These are phyloP conservation scores for Saccharomycopsis sp. DNA, from an alignment of 805 yeast species.

Conservation along the genomic window DNA sequence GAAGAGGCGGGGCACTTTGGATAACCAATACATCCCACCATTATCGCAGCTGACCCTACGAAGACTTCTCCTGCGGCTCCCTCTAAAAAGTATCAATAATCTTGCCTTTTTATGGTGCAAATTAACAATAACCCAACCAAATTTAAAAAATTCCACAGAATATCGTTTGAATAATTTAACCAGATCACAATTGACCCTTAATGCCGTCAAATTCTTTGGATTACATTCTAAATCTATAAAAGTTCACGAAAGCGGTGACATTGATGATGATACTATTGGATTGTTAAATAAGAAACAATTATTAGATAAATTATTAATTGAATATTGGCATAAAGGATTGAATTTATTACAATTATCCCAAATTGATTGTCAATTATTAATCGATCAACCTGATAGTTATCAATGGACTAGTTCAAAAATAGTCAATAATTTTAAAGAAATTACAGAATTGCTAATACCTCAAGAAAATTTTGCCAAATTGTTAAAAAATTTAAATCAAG, in stretches of 20 bases:
- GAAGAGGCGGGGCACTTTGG: background rate
- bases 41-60: constrained; percentile 4
- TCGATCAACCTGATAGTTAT: constrained; percentile 40
- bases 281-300: constrained; percentile 22
- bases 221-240: too few species aligned
- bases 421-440: constrained; percentile 21
- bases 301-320: constrained; percentile 36
- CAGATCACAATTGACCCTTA: background rate
- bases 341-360: constrained; percentile 61
- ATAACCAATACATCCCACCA: constrained; percentile 5
- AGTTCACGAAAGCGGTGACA: too few species aligned
- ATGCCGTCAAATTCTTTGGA: constrained; percentile 5
- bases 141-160: constrained; percentile 5
- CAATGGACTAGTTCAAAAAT: constrained; percentile 29
- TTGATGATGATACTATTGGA: too few species aligned
- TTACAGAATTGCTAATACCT: constrained; percentile 24
- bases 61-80: constrained; percentile 3
- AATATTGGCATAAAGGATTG: constrained; percentile 46
- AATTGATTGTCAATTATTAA: constrained; percentile 53
- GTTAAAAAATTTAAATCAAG: constrained; percentile 35
- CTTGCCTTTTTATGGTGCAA: constrained; percentile 16
- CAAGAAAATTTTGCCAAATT: constrained; percentile 40
- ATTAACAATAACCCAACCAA: constrained; percentile 10
- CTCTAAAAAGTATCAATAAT: constrained; percentile 8
- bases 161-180: constrained; percentile 6